These are phyloP conservation scores for Phaeotremella skinneri DNA, from an alignment of 768 basidiomycete species.

Conservation along the genomic window DNA sequence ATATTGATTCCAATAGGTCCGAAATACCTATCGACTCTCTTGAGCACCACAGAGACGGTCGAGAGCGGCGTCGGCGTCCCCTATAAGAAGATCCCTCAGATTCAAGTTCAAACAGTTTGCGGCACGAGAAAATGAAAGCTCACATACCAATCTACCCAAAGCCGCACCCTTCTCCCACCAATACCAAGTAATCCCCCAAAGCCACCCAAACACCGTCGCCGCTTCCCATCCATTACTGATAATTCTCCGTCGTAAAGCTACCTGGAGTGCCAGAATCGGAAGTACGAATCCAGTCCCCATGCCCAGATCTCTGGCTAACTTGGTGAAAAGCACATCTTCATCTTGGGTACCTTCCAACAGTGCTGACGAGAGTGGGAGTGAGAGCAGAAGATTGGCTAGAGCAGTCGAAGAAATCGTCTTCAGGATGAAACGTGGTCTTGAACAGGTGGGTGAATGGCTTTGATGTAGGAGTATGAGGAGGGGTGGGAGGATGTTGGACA, in stretches of 20 bases:
- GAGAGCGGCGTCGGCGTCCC: conserved; percentile 15
- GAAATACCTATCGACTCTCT: background rate
- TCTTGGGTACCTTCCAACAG: background rate
- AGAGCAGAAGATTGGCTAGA: background rate
- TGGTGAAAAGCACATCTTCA: background rate
- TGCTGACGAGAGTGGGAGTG: background rate
- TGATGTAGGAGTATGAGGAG: background rate
- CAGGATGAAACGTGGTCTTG: background rate
- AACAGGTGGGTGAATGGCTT: background rate
- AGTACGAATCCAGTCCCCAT: background rate
- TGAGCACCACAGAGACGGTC: background rate
- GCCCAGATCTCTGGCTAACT: background rate
- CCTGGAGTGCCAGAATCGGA: background rate
- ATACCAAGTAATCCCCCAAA: conserved; percentile 14
- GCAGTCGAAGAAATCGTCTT: background rate
- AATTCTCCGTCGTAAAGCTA: background rate
- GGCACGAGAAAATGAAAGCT: conserved; percentile 8
- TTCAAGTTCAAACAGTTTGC: conserved; percentile 12
- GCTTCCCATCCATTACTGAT: conserved; percentile 13
- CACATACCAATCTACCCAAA: background rate
- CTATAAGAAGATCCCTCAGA: conserved; percentile 6
- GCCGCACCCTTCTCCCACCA: conserved; percentile 2
- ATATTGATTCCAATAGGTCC: conserved; percentile 13
- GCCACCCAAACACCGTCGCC: conserved; percentile 10
- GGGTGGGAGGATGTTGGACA: background rate